A percentile compares a stretch with the other conserved stretches of the same genome.
These are phyloP conservation scores for Acacia confusa DNA, from an alignment of 306 rosid genomes.

Conservation along the genomic window DNA sequence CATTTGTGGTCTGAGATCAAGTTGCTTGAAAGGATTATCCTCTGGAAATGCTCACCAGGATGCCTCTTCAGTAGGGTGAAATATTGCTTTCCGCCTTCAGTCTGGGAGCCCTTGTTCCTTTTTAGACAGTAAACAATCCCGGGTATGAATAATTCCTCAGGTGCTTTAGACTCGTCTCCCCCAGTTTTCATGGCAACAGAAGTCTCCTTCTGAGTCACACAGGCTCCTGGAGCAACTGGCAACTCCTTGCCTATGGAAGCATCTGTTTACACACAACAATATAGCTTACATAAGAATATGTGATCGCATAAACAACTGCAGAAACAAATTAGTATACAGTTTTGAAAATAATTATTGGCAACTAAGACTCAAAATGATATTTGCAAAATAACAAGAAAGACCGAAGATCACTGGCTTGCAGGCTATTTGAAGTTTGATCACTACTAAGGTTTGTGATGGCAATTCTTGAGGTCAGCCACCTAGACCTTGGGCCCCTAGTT, in stretches of 20 bases:
- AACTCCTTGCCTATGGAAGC: constrained; percentile 46
- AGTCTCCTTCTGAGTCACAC: constrained; percentile 34
- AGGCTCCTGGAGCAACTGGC: constrained; percentile 29
- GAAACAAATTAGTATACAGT: constrained; percentile 3
- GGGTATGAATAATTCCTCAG: constrained; percentile 81
- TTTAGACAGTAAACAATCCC: constrained; percentile 77
- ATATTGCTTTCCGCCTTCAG: constrained; percentile 34
- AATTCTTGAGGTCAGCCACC: not conserved
- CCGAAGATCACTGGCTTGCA: not conserved
- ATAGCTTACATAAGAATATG: constrained; percentile 19
- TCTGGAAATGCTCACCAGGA: constrained; percentile 81
- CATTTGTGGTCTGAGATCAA: constrained; percentile 84
- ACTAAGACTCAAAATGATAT: not conserved
- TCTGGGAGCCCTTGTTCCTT: constrained; percentile 54
- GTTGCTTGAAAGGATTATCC: constrained; percentile 74
- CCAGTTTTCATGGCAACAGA: constrained; percentile 36
- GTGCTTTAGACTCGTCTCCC: constrained; percentile 39
- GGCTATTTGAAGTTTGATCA: not conserved
- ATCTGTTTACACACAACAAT: constrained; percentile 50
- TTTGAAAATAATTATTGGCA: not conserved
- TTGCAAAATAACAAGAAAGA: not conserved
- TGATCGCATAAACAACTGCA: constrained; percentile 2
- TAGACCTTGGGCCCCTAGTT: not conserved
- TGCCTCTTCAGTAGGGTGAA: constrained; percentile 76
- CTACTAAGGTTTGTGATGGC: not conserved